Evolutionary conservation across 768 basidiomycete species (phyloP), one percentile per base, ranked within the genome.

Genomic region (Boletus bicolor): DNA sequence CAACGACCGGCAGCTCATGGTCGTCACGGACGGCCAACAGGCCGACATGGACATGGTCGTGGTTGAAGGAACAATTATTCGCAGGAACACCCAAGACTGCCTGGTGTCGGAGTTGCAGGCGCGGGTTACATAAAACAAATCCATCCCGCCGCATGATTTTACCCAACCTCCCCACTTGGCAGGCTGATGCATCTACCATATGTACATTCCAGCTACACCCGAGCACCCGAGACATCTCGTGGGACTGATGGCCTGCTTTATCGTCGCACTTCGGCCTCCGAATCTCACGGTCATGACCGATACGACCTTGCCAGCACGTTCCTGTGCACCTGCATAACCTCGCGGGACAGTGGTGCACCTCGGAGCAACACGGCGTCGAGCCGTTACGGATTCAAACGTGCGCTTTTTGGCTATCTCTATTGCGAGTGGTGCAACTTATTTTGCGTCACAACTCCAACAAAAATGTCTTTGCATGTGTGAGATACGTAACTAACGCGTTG

Each of bases 41-140:
- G 66, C 70, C 68, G 64, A 60, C 58, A 72, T 61, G 54, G 68
- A 55, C 66, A 70, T 72, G 60, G 57, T 68, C 34, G 59, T 54
- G 48, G 63, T 63, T 66, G 54, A 65, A 67, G 62, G 50, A 49
- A 56, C 49, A 32, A 54, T 37, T 60, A 17, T 64, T 62, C 64
- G 51, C 61, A 64, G 46, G 63, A 46, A 15, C 28, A 24, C 35
- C 35, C 32, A 43, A 58, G 49, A 44, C 45, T 49, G n/a, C 26
- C n/a, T 51, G 35, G 37, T 14, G 46, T 45, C 57, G 53, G 54
- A 54, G 59, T 60, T 52, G 49, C 39, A 35, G 39, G 41, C 30
- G 41, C 38, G 44, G 43, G 53, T 61, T 69, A 71, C 68, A 63
- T 69, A 71, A 71, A 64, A 32, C 32, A 28, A 55, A 47, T 42